These are phyloP conservation scores for Phytophthora idaei DNA, from an alignment of 352 stramenopile genomes.

Conservation along the genomic window DNA sequence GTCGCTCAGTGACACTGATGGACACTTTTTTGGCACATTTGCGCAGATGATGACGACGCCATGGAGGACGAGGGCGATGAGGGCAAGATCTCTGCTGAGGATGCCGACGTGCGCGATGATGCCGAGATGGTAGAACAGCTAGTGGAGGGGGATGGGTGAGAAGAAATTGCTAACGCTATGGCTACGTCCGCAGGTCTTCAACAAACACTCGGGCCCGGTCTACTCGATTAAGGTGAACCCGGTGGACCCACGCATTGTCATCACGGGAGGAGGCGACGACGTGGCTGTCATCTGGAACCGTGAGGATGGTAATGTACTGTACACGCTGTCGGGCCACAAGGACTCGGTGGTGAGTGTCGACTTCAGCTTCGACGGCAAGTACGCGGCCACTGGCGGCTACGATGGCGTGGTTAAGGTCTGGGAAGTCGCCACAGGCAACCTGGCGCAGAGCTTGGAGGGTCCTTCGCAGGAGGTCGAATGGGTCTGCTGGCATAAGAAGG, in stretches of 20 bases:
- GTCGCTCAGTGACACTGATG: not conserved
- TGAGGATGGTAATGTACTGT: conserved; percentile 77
- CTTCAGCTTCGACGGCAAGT: conserved; percentile 90
- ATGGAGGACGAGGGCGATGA: conserved; percentile 73
- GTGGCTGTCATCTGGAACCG: conserved; percentile 88
- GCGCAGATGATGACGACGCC: conserved; percentile 64
- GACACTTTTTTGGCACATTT: not conserved
- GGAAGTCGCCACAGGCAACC: conserved; percentile 80
- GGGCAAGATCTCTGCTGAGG: conserved; percentile 61
- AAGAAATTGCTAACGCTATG: conserved; percentile 7
- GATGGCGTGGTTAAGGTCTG: conserved; percentile 91
- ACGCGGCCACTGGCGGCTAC: conserved; percentile 85
- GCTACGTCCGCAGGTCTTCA: conserved; percentile 59
- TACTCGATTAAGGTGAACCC: conserved; percentile 87
- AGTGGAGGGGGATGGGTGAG: not conserved
- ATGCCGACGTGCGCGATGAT: conserved; percentile 80
- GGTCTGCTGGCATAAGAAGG: conserved; percentile 91
- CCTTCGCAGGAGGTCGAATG: conserved; percentile 92
- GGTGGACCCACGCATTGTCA: conserved; percentile 76
- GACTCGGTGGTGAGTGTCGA: conserved; percentile 86
- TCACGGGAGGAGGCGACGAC: conserved; percentile 87
- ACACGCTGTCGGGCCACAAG: conserved; percentile 78
- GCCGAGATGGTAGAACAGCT: conserved; percentile 54
- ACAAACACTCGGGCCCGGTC: conserved; percentile 77
- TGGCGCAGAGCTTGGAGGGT: conserved; percentile 86